Base-by-base conservation (phyloP, 2,329 filamentous ascomycete genomes). In the Alternaria sp. region DNA sequence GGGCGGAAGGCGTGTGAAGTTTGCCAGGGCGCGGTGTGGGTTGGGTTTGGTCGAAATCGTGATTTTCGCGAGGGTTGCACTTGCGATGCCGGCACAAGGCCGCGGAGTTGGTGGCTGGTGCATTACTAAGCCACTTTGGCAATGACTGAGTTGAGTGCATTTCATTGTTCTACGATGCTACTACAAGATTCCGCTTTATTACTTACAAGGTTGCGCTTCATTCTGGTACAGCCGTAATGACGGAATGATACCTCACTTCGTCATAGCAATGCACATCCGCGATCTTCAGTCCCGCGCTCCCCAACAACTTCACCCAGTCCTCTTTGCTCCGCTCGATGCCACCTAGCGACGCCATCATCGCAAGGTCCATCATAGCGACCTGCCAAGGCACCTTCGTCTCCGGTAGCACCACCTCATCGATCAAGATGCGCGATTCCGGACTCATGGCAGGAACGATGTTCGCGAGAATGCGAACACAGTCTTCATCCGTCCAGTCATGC, bases 401-500 rank as follows among this genome's bases (percentile, higher is more conserved):
- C 9, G 75, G 72, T 47, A 79, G 40, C 3, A 78, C 73, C 12
- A 72, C 63, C 23, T 79, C 77, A 46, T 78, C 73, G 21, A 80
- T 75, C 21, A 79, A 52, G 51, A 79, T 69, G 13, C 67, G 67
- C 9, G 73, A 77, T 2, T 74, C 67, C 9, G 70, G 57, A 6
- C 67, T 67, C 72, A 79, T 70, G 4, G 74, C 73, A 17, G 68
- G 67, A 0, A 72, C 61, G 13, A 78, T 66, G 19, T 62, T 65
- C 19, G 68, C 52, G 11, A 79, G 66, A 17, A 79, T 78, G 19
- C 65, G 64, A 19, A 77, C 53, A 10, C 69, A 69, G 26, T 75
- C 69, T 5, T 67, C 67, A 49, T 78, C 71, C 0, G 68, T 61
- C 76, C 76, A 79, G 57, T 80, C 76, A 53, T 80, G 77, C 53